Evolutionary conservation across 768 basidiomycete genomes (phyloP), one percentile per base, ranked within the genome.

Genomic region (Pisolithus albus): DNA sequence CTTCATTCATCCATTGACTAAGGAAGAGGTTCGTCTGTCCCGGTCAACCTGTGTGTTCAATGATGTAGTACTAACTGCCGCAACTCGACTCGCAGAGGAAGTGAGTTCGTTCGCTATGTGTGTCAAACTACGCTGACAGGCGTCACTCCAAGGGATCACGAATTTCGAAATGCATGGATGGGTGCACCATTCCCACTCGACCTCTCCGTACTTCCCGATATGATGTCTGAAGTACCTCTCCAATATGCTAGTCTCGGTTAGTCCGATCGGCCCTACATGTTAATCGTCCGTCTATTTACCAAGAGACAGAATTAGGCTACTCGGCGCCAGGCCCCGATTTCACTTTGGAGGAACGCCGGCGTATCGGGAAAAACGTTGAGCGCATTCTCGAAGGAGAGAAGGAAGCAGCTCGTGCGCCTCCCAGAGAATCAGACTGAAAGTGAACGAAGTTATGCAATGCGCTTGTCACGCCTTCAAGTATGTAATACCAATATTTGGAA

Each of bases 1-100:
- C 38, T 72, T 89, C 2, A 75, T 89, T 0, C 87, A 89, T 62
- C 88, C 88, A 0, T 65, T 89, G 42, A 89, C 88, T 10, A 74
- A 76, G 30, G 83, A 88, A 59, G 66, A 81, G 73, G 87, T 86
- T 54, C 47, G 81, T 69, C 19, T 24, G 3, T 16, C 24, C 8
- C 37, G 18, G 15, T 19, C 28, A 0, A n/a, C 38, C 11, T 39
- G 16, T 4, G 3, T 23, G 26, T 21, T 2, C 41, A 23, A 23
- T 23, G 13, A 8, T 3, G 32, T 13, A 11, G 11, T 13, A 34
- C 5, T 34, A 32, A 34, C 49, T 46, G 21, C 41, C 10, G 16
- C 34, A 62, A 32, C 46, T 42, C 26, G 21, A 36, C n/a, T 15
- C 15, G 32, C 53, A 83, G 81, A 72, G 76, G 65, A 74, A 67